These are phyloP conservation scores for Monilinia vaccinii-corymbosi DNA, from an alignment of 2,329 filamentous ascomycete genomes.

Conservation along the genomic window DNA sequence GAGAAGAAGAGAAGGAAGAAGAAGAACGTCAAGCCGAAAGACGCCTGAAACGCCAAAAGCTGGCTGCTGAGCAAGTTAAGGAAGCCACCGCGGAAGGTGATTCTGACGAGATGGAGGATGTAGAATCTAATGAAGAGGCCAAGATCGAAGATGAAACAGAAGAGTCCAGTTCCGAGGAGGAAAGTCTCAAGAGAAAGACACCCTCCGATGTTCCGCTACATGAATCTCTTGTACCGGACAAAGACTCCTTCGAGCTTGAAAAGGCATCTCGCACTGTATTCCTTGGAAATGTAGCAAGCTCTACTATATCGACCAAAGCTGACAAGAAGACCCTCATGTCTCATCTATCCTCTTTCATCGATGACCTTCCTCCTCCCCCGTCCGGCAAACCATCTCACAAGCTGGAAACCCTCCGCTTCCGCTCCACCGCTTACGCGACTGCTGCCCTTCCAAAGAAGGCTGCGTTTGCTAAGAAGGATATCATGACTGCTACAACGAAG, in stretches of 20 bases:
- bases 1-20: slow-evolving; percentile 49
- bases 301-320: slow-evolving; percentile 73
- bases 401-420: slow-evolving; percentile 86
- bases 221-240: slow-evolving; percentile 45
- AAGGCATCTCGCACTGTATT: slow-evolving; percentile 89
- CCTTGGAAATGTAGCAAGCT: slow-evolving; percentile 78
- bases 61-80: slow-evolving; percentile 32
- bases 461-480: slow-evolving; percentile 81
- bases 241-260: slow-evolving; percentile 58
- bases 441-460: slow-evolving; percentile 79
- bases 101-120: slow-evolving; percentile 24
- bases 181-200: slow-evolving; percentile 31
- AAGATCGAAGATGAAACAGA: slow-evolving; percentile 24
- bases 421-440: slow-evolving; percentile 78
- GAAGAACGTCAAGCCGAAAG: slow-evolving; percentile 34
- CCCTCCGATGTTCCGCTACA: slow-evolving; percentile 38
- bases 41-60: slow-evolving; percentile 44
- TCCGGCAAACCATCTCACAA: slow-evolving; percentile 50
- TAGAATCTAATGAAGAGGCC: slow-evolving; percentile 20
- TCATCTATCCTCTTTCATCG: slow-evolving; percentile 71
- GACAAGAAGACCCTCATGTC: slow-evolving; percentile 68
- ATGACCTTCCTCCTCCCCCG: slow-evolving; percentile 38
- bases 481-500: slow-evolving; percentile 86
- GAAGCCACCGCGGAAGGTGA: slow-evolving; percentile 25
- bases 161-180: slow-evolving; percentile 12